phyloP scores from a whole-genome alignment of 257 asterid genomes.

The Primulina huaijiensis region DNA sequence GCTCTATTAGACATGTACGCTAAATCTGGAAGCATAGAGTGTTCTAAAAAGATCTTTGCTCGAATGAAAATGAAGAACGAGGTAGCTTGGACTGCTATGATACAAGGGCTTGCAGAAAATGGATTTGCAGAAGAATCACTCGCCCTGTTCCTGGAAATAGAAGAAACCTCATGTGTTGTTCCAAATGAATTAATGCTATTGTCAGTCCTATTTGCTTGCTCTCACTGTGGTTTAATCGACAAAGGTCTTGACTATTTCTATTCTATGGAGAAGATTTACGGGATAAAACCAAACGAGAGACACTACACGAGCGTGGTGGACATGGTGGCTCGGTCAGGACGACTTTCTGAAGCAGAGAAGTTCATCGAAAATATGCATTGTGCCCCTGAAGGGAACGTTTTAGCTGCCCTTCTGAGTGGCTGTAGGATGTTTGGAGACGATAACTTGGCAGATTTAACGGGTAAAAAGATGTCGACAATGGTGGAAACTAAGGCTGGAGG shows the following conservation, averaged over 20 bases:
- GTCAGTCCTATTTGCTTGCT: constrained; percentile 69
- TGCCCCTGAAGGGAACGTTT: constrained; percentile 57
- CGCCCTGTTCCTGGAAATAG: constrained; percentile 53
- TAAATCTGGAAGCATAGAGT: constrained; percentile 61
- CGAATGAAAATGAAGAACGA: constrained; percentile 51
- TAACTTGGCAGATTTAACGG: constrained; percentile 38
- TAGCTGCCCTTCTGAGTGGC: constrained; percentile 77
- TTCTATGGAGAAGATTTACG: constrained; percentile 61
- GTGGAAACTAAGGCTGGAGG: constrained; percentile 54
- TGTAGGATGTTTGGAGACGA: constrained; percentile 56
- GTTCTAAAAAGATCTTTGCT: constrained; percentile 46
- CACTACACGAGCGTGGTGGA: constrained; percentile 66
- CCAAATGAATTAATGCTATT: constrained; percentile 61
- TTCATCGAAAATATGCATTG: constrained; percentile 49
- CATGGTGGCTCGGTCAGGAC: constrained; percentile 79
- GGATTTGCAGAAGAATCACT: constrained; percentile 69
- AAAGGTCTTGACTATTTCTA: constrained; percentile 62
- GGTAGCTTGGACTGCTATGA: constrained; percentile 80
- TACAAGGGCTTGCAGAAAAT: constrained; percentile 81
- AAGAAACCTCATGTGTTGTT: constrained; percentile 25
- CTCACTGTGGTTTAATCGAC: constrained; percentile 74
- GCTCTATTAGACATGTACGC: constrained; percentile 79
- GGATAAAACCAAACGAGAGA: constrained; percentile 45
- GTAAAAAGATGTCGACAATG: constrained; percentile 36
- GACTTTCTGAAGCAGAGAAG: constrained; percentile 59